Percentiles rank a stretch among this genome's conserved stretches.
phyloP scores from a whole-genome alignment of 331 rosid species.

The Acacia concinna region DNA sequence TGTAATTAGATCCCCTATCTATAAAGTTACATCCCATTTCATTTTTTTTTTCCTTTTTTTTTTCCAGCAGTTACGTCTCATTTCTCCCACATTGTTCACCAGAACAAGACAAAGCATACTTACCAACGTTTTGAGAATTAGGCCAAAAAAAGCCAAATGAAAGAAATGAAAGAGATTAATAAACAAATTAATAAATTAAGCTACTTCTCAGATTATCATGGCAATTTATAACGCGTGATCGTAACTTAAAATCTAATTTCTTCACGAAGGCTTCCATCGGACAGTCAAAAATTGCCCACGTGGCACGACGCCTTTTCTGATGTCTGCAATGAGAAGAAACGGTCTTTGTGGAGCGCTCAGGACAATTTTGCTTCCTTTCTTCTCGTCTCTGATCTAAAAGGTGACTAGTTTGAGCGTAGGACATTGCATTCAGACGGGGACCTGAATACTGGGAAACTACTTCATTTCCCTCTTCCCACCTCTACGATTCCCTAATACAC shows the following conservation, averaged over 20 bases:
- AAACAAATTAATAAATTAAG: neutral
- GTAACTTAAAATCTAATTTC: neutral
- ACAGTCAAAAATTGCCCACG: conserved; percentile 14
- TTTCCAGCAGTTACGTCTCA: too few relatives aligned
- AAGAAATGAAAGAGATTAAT: neutral
- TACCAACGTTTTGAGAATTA: too few relatives aligned
- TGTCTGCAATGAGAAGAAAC: neutral
- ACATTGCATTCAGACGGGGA: neutral
- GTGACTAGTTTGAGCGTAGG: too few relatives aligned
- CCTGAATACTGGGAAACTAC: neutral
- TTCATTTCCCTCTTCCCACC: neutral
- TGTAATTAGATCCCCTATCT: neutral
- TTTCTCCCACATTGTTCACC: neutral
- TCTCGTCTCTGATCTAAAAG: neutral
- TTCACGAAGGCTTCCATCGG: neutral
- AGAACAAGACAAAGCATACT: too few relatives aligned
- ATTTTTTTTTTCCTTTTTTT: too few relatives aligned
- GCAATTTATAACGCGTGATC: neutral
- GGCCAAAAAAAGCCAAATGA: neutral
- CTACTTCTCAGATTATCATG: neutral
- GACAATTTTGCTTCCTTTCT: neutral
- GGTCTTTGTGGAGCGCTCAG: neutral
- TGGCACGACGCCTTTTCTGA: neutral
- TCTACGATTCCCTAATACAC: neutral
- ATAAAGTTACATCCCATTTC: too few relatives aligned